Conservation (phyloP, 768 basidiomycete genomes). For the Cystofilobasidium bisporidii region DNA sequence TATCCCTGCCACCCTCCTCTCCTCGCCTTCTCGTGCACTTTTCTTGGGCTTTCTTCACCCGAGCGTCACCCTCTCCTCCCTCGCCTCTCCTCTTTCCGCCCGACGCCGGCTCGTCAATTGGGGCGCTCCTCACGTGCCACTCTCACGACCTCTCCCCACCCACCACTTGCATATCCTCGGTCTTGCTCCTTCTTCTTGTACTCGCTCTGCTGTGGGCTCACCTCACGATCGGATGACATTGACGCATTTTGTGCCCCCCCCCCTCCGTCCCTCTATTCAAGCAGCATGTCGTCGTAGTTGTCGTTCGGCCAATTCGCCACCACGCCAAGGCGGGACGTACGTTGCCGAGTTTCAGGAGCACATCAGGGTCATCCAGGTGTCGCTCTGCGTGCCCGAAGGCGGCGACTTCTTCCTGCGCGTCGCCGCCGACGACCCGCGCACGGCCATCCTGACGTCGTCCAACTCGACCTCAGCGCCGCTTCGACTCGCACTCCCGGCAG, state of each 20-base stretch:
- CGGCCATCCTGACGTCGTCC: background rate
- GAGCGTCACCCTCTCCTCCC: background rate
- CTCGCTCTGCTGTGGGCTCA: background rate
- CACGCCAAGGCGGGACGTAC: background rate
- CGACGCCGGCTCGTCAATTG: too few species aligned
- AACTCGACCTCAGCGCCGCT: background rate
- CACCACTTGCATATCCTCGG: background rate
- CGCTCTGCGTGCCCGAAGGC: constrained; percentile 52
- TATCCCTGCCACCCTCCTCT: background rate
- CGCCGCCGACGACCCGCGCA: background rate
- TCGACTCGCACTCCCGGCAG: background rate
- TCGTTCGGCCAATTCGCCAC: background rate
- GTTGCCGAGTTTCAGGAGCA: constrained; percentile 76
- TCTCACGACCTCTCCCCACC: background rate
- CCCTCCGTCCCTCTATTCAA: background rate
- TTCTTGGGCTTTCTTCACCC: background rate
- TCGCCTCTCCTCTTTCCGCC: background rate
- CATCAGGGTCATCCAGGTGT: constrained; percentile 66
- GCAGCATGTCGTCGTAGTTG: background rate
- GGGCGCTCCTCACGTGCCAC: too few species aligned
- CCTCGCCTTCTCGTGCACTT: background rate
- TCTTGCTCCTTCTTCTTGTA: background rate
- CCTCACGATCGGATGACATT: background rate
- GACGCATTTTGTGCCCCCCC: background rate
- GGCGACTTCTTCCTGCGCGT: constrained; percentile 45